Percentiles rank a stretch among this genome's conserved stretches.
Conservation (phyloP, 2,329 filamentous ascomycete species). For the Beauveria sp. region DNA sequence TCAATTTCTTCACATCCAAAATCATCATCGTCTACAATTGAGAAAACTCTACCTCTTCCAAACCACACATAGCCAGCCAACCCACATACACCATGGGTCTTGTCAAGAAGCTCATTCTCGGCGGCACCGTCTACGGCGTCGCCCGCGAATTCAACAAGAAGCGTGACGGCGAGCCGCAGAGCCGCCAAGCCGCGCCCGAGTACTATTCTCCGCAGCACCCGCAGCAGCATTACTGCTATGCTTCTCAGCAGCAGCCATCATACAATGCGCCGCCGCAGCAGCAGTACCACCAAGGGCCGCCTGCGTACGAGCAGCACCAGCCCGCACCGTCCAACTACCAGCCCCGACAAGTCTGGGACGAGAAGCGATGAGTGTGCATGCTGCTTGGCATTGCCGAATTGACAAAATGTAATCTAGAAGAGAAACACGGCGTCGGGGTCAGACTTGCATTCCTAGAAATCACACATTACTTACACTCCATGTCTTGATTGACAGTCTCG, state of each 20-base stretch:
- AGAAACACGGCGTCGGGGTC: not conserved
- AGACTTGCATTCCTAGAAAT: not conserved
- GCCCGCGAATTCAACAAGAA: constrained; percentile 19
- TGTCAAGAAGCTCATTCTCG: constrained; percentile 15
- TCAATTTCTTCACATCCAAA: not conserved
- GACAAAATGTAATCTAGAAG: not conserved
- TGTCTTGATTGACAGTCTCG: not conserved
- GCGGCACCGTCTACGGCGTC: constrained; percentile 23
- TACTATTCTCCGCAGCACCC: not conserved
- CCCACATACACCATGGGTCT: not conserved
- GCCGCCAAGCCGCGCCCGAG: not conserved
- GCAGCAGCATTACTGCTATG: not conserved
- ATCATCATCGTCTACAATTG: not conserved
- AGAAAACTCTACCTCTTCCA: not conserved
- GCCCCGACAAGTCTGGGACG: not conserved
- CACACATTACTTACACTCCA: not conserved
- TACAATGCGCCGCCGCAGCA: not conserved
- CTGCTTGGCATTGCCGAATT: not conserved
- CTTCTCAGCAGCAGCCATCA: not conserved
- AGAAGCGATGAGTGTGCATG: not conserved
- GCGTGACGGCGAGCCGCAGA: constrained; percentile 16
- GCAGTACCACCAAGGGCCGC: not conserved
- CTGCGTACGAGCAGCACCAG: constrained; percentile 1
- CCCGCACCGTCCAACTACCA: not conserved
- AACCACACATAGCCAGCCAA: not conserved